phyloP scores from a whole-genome alignment of 225 moss, liverwort and hornwort species.

The Polytrichum formosum region DNA sequence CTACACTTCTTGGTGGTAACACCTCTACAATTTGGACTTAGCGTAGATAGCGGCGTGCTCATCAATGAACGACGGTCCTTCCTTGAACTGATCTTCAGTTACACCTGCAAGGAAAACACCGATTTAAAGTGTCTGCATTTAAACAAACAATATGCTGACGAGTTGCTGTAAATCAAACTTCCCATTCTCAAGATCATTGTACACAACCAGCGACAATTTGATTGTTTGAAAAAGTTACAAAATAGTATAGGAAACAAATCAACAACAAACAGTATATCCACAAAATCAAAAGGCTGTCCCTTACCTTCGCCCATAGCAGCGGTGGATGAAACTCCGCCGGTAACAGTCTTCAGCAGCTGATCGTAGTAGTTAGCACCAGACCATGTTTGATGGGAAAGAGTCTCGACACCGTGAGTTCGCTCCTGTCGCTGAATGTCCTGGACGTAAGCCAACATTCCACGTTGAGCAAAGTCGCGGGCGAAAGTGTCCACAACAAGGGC shows the following conservation, averaged over 20 bases:
- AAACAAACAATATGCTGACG: too few species aligned
- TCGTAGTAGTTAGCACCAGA: constrained; percentile 83
- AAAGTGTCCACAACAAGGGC: constrained; percentile 67
- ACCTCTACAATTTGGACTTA: too few species aligned
- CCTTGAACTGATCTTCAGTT: constrained; percentile 38
- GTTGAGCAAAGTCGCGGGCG: constrained; percentile 66
- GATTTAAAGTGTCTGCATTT: too few species aligned
- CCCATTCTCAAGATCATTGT: too few species aligned
- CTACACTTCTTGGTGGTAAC: too few species aligned
- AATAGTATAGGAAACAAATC: too few species aligned
- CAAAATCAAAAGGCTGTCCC: too few species aligned
- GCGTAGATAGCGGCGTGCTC: too few species aligned
- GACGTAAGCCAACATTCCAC: constrained; percentile 81
- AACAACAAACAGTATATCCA: too few species aligned
- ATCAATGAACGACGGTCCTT: neutral
- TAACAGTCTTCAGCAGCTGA: constrained; percentile 72
- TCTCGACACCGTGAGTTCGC: constrained; percentile 75
- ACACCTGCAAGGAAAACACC: constrained; percentile 19
- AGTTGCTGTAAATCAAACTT: too few species aligned
- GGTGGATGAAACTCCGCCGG: constrained; percentile 61
- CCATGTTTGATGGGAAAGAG: constrained; percentile 79
- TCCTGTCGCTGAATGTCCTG: constrained; percentile 84
- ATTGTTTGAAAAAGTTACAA: too few species aligned
- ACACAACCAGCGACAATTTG: too few species aligned
- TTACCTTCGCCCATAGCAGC: constrained; percentile 68